Evolutionary conservation across 192 early-diverging fungal species (phyloP).

Genomic region (Linderina pennispora): DNA sequence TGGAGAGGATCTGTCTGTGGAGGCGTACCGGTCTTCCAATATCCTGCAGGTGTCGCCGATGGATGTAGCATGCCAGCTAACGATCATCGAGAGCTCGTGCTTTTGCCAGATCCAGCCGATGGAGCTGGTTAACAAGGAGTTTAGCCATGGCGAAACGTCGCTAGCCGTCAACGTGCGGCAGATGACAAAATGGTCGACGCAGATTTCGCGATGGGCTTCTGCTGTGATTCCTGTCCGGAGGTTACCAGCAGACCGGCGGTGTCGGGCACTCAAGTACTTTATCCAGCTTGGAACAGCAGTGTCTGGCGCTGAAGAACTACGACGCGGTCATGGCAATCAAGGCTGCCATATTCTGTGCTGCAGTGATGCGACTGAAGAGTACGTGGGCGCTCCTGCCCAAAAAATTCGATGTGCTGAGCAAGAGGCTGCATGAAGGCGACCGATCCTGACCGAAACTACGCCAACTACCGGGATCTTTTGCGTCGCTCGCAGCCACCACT

Average conservation of each 20-base stretch:
- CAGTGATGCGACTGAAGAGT: constrained; percentile 61
- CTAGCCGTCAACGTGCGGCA: constrained; percentile 61
- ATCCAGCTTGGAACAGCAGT: constrained; percentile 65
- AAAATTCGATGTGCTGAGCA: constrained; percentile 62
- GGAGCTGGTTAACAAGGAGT: constrained; percentile 68
- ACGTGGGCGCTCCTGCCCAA: constrained; percentile 62
- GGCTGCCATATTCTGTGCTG: constrained; percentile 66
- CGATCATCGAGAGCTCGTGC: constrained; percentile 66
- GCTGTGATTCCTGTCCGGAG: constrained; percentile 69
- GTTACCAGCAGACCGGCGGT: constrained; percentile 61
- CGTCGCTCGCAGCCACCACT: constrained; percentile 54
- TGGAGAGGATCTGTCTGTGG: constrained; percentile 44
- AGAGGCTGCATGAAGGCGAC: constrained; percentile 51
- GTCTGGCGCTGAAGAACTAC: constrained; percentile 55
- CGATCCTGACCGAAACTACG: constrained; percentile 61
- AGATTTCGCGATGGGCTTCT: constrained; percentile 73
- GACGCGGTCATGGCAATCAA: constrained; percentile 77
- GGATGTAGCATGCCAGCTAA: constrained; percentile 80
- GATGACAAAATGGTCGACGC: constrained; percentile 65
- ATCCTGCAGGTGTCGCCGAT: constrained; percentile 67
- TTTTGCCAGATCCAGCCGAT: constrained; percentile 62
- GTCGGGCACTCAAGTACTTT: constrained; percentile 65
- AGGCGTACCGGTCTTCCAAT: constrained; percentile 54
- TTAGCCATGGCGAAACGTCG: constrained; percentile 45
- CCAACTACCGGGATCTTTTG: constrained; percentile 47